Conservation (phyloP, 139 green algal genomes). For the Coelastrella sp. region DNA sequence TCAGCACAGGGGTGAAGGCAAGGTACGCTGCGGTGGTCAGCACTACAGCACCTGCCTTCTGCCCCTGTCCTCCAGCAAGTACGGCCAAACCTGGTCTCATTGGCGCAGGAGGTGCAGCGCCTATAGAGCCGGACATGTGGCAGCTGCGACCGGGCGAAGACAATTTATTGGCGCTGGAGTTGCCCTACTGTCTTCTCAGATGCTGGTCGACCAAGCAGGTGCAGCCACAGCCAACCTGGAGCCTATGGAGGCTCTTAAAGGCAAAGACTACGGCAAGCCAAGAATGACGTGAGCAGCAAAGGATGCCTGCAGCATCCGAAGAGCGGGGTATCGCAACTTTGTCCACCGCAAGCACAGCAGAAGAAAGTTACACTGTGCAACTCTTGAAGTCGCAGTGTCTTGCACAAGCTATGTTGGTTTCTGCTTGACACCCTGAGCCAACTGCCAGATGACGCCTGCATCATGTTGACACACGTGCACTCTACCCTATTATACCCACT, state of each 20-base stretch:
- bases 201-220: background rate
- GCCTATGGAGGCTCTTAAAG: constrained; percentile 75
- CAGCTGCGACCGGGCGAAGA: constrained; percentile 8
- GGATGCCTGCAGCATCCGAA: background rate
- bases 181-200: constrained; percentile 21
- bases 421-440: too few relatives aligned
- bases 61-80: too few relatives aligned
- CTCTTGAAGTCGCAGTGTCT: too few relatives aligned
- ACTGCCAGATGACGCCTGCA: too few relatives aligned
- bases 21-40: background rate
- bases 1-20: background rate
- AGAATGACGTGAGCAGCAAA: constrained; percentile 62
- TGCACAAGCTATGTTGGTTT: too few relatives aligned
- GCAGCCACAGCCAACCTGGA: constrained; percentile 50
- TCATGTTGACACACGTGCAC: too few relatives aligned
- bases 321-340: too few relatives aligned
- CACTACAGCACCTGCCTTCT: background rate
- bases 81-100: background rate
- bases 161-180: constrained; percentile 17
- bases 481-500: too few relatives aligned
- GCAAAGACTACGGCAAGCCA: constrained; percentile 95
- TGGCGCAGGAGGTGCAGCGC: background rate
- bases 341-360: too few relatives aligned
- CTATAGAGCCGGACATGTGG: background rate
- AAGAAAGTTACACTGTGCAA: too few relatives aligned